Conservation (phyloP, 768 basidiomycete genomes). For the Tylopilus vinaceipallidus region DNA sequence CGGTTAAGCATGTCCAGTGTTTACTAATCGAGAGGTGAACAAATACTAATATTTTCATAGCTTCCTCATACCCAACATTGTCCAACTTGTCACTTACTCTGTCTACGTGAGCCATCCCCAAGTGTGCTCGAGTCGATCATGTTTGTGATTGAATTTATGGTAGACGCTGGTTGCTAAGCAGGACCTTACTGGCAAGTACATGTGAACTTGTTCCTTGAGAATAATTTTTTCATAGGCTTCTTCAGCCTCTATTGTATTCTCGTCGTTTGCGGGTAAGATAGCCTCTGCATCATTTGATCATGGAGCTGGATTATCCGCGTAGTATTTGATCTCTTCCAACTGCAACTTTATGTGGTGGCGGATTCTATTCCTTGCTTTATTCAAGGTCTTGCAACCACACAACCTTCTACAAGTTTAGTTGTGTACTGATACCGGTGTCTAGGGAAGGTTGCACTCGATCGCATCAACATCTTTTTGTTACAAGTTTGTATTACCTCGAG, state of each 20-base stretch:
- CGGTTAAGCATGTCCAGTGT: constrained; percentile 15
- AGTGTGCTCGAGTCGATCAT: neutral
- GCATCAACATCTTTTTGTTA: constrained; percentile 6
- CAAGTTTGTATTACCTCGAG: neutral
- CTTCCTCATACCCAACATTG: constrained; percentile 55
- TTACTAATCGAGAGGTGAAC: neutral
- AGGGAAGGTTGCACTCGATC: constrained; percentile 11
- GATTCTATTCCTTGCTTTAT: constrained; percentile 1
- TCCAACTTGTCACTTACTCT: constrained; percentile 64
- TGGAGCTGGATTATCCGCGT: neutral
- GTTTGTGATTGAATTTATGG: neutral
- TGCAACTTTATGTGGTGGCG: neutral
- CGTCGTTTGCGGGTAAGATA: constrained; percentile 8
- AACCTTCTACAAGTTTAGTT: constrained; percentile 25
- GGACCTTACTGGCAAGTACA: constrained; percentile 8
- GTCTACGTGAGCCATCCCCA: constrained; percentile 48
- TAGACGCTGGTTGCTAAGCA: constrained; percentile 7
- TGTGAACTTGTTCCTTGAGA: neutral
- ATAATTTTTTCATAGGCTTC: neutral
- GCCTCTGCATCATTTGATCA: neutral
- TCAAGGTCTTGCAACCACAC: constrained; percentile 3
- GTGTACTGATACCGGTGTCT: constrained; percentile 11
- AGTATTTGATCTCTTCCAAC: constrained; percentile 3
- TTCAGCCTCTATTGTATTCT: constrained; percentile 10
- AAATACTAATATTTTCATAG: constrained; percentile 30